Evolutionary conservation across 371 early-diverging fungal genomes (phyloP).

Genomic region (Mucor circinelloides): DNA sequence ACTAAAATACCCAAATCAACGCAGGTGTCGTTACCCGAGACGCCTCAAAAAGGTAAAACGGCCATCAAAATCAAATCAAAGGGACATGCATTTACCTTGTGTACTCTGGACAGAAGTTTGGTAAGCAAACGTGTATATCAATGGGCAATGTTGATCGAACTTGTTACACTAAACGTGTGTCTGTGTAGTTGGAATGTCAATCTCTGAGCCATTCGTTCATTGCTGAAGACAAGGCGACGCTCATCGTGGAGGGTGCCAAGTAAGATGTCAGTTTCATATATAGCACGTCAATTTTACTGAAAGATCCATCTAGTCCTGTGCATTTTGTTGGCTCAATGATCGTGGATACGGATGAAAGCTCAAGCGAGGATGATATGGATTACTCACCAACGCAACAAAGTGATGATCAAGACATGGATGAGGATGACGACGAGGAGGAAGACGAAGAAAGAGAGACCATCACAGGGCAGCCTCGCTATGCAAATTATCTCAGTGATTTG

Average conservation of each 20-base stretch:
- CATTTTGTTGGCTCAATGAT: not conserved
- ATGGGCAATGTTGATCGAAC: not conserved
- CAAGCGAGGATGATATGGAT: not conserved
- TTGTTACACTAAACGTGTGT: not conserved
- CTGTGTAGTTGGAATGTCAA: slow-evolving; percentile 17
- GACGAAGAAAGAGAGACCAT: slow-evolving; percentile 16
- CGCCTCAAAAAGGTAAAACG: slow-evolving; percentile 16
- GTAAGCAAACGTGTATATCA: not conserved
- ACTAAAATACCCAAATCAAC: not conserved
- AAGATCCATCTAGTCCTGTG: slow-evolving; percentile 1
- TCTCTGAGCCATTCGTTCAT: slow-evolving; percentile 13
- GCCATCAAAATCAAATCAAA: slow-evolving; percentile 8
- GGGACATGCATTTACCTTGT: slow-evolving; percentile 14
- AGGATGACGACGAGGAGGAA: not conserved
- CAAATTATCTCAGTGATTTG: slow-evolving; percentile 23
- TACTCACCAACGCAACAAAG: not conserved
- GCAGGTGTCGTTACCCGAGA: slow-evolving; percentile 7
- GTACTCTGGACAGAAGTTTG: slow-evolving; percentile 13
- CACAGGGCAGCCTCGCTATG: slow-evolving; percentile 19
- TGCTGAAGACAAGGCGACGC: slow-evolving; percentile 14
- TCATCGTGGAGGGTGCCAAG: slow-evolving; percentile 18
- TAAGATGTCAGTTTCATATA: slow-evolving; percentile 1
- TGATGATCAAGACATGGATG: not conserved
- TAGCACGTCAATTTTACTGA: not conserved
- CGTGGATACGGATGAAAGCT: not conserved